Base-by-base conservation (phyloP, 2,329 filamentous ascomycete species). In the Aspergillus nomiae region DNA sequence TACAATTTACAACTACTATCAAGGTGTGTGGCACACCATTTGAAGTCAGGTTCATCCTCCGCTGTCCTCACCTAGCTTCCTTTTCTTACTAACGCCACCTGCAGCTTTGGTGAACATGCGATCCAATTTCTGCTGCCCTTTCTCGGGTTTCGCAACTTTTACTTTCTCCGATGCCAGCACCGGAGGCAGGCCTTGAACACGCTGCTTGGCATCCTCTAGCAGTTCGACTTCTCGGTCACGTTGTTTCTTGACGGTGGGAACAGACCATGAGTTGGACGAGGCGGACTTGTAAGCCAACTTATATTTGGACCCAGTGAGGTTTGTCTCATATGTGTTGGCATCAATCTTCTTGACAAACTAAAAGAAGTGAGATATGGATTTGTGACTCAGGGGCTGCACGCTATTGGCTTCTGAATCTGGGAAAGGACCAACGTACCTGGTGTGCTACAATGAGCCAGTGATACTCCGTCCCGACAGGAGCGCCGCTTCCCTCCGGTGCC, bases 261-360 rank as follows among this genome's bases (percentile, higher is more conserved):
- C 68, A 1, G 74, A 77, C 76, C 75, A 77, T 5, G 73, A 70
- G n/a, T 67, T 68, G 10, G 71, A 68, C 9, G 66, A 61, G 7
- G 66, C 69, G 2, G 67, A 68, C 56, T 74, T 77, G 56, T 77
- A 75, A 34, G 75, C 75, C 55, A 77, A 65, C 62, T 77, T 78
- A 59, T 77, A 77, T 60, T 77, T 77, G 6, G 73, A 73, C 1
- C 75, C 75, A 11, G 67, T 68, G 12, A 77, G 63, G 56, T 71
- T 69, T 11, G 75, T 77, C 60, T 76, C 72, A 59, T 78, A 77
- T 1, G 75, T 76, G 50, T 77, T 78, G 19, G 74, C 74, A 60
- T 77, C 76, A 45, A 73, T 53, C 58, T 77, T 77, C 56, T 69
- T 70, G 34, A 78, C 76, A 65, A 74, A 69, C 75, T 76, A 45